These are phyloP conservation scores for Clonostachys solani DNA, from an alignment of 2,329 filamentous ascomycete species.

Conservation along the genomic window DNA sequence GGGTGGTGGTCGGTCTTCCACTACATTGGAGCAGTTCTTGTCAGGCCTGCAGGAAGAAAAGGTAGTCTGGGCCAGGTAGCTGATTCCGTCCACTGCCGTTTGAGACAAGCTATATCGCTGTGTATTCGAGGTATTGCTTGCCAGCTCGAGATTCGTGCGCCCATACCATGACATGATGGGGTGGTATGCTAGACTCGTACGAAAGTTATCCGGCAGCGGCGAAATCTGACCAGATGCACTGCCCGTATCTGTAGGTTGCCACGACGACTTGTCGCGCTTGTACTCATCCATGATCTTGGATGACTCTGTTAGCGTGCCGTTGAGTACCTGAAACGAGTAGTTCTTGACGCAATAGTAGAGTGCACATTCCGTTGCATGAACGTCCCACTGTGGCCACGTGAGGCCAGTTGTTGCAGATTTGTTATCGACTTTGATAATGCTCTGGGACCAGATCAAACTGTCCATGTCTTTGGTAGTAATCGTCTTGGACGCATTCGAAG, in stretches of 20 bases:
- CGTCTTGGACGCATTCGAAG: neutral
- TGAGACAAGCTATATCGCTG: no score
- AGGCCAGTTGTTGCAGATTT: neutral
- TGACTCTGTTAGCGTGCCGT: neutral
- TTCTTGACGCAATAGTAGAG: neutral
- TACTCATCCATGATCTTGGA: neutral
- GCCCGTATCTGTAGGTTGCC: no score
- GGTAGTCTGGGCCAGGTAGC: no score
- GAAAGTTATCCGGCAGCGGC: no score
- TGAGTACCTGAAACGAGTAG: neutral
- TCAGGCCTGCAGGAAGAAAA: no score
- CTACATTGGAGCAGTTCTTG: no score
- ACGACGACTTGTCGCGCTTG: neutral
- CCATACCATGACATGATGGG: neutral
- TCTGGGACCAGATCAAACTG: neutral
- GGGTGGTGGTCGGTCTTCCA: no score
- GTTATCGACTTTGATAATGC: neutral
- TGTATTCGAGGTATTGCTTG: no score
- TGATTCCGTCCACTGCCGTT: no score
- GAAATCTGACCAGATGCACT: no score
- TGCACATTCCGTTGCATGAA: neutral
- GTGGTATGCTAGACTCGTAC: neutral
- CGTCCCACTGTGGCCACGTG: neutral
- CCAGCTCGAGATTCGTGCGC: neutral
- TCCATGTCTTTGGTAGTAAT: neutral